A percentile compares a stretch with the other conserved stretches of the same genome.
Conservation (phyloP, 2,329 filamentous ascomycete genomes). For the Alternaria metachromatica region DNA sequence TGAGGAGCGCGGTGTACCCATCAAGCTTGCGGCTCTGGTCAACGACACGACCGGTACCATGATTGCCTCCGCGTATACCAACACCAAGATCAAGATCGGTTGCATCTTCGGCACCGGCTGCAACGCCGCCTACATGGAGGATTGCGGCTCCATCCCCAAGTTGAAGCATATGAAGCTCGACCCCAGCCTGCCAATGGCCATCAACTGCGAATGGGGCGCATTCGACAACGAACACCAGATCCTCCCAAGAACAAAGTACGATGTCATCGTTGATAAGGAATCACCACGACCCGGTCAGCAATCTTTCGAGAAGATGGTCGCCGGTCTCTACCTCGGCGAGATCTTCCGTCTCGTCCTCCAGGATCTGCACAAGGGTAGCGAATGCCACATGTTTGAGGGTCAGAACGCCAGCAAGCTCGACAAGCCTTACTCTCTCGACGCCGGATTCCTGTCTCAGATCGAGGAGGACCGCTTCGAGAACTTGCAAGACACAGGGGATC, state of each 20-base stretch:
- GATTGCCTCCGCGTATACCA: conserved; percentile 97
- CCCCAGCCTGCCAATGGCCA: conserved; percentile 84
- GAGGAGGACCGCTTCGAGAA: conserved; percentile 98
- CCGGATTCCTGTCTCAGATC: conserved; percentile 90
- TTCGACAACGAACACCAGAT: conserved; percentile 95
- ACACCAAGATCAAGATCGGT: conserved; percentile 88
- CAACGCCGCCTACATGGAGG: conserved; percentile 98
- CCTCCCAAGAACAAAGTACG: conserved; percentile 85
- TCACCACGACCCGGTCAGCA: conserved; percentile 94
- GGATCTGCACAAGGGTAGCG: conserved; percentile 74
- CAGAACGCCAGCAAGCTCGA: conserved; percentile 83
- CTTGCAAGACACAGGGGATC: conserved; percentile 82
- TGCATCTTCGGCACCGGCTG: conserved; percentile 99
- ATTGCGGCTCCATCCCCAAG: conserved; percentile 90
- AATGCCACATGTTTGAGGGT: conserved; percentile 75
- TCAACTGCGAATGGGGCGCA: conserved; percentile 98
- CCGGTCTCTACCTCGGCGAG: conserved; percentile 91
- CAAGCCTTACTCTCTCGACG: conserved; percentile 87
- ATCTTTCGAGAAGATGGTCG: conserved; percentile 97
- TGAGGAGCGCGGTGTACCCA: conserved; percentile 77
- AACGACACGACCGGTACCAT: conserved; percentile 98
- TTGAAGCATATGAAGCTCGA: conserved; percentile 89
- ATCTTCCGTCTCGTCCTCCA: conserved; percentile 88
- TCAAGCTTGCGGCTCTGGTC: conserved; percentile 90
- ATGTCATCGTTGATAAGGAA: conserved; percentile 85